Percentiles rank a stretch among this genome's conserved stretches.
phyloP scores from a whole-genome alignment of 2,329 filamentous ascomycete species.

The Phoma sp. region DNA sequence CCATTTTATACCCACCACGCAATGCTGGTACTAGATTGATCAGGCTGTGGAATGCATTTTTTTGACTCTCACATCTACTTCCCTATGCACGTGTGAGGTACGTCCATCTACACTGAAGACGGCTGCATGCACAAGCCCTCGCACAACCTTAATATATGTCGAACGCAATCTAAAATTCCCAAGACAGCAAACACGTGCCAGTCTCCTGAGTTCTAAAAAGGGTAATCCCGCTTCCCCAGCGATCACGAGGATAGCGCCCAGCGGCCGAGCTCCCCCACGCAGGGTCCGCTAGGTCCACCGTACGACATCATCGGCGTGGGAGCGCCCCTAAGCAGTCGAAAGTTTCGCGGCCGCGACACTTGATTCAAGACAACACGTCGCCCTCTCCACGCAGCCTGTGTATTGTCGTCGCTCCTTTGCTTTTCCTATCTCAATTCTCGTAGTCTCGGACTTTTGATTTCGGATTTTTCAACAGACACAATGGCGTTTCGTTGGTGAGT shows the following conservation, averaged over 20 bases:
- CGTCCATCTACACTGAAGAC: neutral
- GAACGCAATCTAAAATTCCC: neutral
- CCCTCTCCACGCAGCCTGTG: neutral
- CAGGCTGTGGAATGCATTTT: slow-evolving; percentile 15
- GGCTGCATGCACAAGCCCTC: neutral
- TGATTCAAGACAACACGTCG: neutral
- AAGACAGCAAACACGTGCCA: neutral
- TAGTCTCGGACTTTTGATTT: neutral
- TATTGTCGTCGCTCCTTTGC: neutral
- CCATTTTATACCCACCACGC: slow-evolving; percentile 32
- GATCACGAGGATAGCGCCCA: slow-evolving; percentile 8
- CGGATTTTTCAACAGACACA: neutral
- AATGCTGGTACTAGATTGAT: slow-evolving; percentile 26
- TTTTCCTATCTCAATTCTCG: neutral
- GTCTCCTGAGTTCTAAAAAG: slow-evolving; percentile 3
- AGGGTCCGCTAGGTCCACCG: slow-evolving; percentile 19
- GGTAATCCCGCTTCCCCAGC: slow-evolving; percentile 13
- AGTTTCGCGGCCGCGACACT: slow-evolving; percentile 6
- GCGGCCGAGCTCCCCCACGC: slow-evolving; percentile 12
- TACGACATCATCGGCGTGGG: slow-evolving; percentile 25
- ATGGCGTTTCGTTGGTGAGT: slow-evolving; percentile 55
- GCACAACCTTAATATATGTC: neutral
- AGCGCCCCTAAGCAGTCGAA: slow-evolving; percentile 9
- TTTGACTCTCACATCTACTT: neutral
- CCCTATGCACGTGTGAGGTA: no score